A percentile compares a stretch with the other conserved stretches of the same genome.
phyloP scores from a whole-genome alignment of 2,329 filamentous ascomycete genomes.

The Trichoderma koningii region DNA sequence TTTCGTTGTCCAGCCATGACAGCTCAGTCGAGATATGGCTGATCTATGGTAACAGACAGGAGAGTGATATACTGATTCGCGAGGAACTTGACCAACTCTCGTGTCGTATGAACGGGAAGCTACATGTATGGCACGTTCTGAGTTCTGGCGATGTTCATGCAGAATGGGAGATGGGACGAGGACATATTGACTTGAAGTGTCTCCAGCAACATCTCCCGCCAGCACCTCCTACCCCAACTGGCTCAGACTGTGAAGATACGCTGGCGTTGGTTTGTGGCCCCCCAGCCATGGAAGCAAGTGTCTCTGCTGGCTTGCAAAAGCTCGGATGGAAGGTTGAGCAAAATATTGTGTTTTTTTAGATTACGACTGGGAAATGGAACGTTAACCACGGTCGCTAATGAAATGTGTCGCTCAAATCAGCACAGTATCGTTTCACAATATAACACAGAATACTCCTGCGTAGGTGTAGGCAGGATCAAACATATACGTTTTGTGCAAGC shows the following conservation, averaged over 20 bases:
- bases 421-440: too few species aligned
- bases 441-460: too few species aligned
- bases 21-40: constrained; percentile 66
- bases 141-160: background rate
- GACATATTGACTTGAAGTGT: background rate
- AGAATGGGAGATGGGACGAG: constrained; percentile 3
- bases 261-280: constrained; percentile 9
- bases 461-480: too few species aligned
- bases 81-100: constrained; percentile 8
- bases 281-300: background rate
- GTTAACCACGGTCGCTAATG: too few species aligned
- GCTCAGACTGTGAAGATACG: background rate
- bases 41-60: constrained; percentile 73
- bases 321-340: background rate
- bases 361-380: too few species aligned
- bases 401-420: too few species aligned
- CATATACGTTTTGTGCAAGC: too few species aligned
- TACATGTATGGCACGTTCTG: constrained; percentile 9
- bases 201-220: background rate
- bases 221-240: background rate
- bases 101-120: background rate
- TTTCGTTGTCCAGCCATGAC: constrained; percentile 45
- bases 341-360: background rate
- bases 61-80: constrained; percentile 81
- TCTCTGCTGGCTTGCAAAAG: background rate